Evolutionary conservation across 495 filamentous ascomycete species (phyloP).

Genomic region (Choiromyces venosus): DNA sequence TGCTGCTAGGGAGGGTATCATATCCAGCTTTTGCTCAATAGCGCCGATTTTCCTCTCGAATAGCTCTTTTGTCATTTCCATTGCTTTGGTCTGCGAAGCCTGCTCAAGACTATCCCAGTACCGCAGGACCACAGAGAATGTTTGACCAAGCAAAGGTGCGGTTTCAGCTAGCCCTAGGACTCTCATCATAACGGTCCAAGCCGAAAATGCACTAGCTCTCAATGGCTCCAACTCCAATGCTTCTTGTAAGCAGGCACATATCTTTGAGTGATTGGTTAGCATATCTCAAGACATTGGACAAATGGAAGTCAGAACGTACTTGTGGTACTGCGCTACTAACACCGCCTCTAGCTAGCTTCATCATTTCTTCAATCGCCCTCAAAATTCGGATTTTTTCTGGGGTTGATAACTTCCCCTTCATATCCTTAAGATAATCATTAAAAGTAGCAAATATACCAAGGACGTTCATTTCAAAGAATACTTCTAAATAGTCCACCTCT

Average conservation of each 20-base stretch:
- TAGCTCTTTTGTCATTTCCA: conserved; percentile 59
- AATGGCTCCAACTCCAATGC: conserved; percentile 68
- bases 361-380: conserved; percentile 80
- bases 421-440: conserved; percentile 73
- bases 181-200: conserved; percentile 73
- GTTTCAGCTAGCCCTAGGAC: conserved; percentile 71
- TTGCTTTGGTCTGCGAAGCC: conserved; percentile 53
- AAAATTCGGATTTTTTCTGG: conserved; percentile 70
- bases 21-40: conserved; percentile 60
- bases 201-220: conserved; percentile 68
- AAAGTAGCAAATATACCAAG: conserved; percentile 83
- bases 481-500: conserved; percentile 52
- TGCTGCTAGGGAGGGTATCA: conserved; percentile 70
- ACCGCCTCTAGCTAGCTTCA: conserved; percentile 62
- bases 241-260: conserved; percentile 80
- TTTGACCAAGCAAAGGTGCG: conserved; percentile 72
- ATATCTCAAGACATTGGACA: conserved; percentile 13
- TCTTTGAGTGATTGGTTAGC: conserved; percentile 47
- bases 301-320: conserved; percentile 47
- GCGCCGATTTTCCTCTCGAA: conserved; percentile 55
- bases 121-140: conserved; percentile 75
- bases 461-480: conserved; percentile 78
- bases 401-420: conserved; percentile 52
- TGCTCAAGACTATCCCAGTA: conserved; percentile 68
- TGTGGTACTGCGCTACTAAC: conserved; percentile 77